Evolutionary conservation across 495 filamentous ascomycete species (phyloP).

Genomic region (Trichoderma parareesei): DNA sequence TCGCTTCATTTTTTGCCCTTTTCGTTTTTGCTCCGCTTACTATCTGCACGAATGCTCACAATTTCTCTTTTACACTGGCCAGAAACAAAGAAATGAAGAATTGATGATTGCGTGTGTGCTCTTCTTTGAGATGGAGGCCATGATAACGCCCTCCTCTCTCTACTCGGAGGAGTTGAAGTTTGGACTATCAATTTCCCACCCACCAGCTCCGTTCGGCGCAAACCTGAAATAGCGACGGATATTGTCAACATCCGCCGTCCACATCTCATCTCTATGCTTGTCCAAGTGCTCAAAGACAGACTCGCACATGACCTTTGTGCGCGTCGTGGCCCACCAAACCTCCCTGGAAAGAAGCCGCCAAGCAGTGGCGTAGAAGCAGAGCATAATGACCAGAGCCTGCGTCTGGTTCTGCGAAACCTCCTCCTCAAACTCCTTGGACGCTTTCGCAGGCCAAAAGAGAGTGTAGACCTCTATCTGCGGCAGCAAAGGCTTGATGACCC

Average conservation of each 20-base stretch:
- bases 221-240: background rate
- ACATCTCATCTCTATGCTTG: background rate
- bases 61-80: background rate
- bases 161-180: background rate
- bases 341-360: slow-evolving; percentile 4
- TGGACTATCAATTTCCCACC: background rate
- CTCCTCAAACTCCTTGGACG: slow-evolving; percentile 5
- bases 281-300: slow-evolving; percentile 2
- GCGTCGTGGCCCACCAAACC: slow-evolving; percentile 10
- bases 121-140: too few relatives aligned
- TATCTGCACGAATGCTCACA: too few relatives aligned
- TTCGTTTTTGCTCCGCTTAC: background rate
- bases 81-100: background rate
- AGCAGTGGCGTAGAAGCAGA: slow-evolving; percentile 11
- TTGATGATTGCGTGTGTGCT: background rate
- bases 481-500: slow-evolving; percentile 7
- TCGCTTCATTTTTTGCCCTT: background rate
- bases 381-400: slow-evolving; percentile 2
- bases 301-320: slow-evolving; percentile 12
- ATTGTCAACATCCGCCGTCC: background rate
- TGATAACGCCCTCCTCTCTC: background rate
- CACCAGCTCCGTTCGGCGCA: background rate
- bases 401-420: background rate
- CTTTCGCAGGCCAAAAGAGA: slow-evolving; percentile 12
- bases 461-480: slow-evolving; percentile 7